Percentiles rank a stretch among this genome's conserved stretches.
These are phyloP conservation scores for Penicillium ochrochloron DNA, from an alignment of 495 filamentous ascomycete species.

Conservation along the genomic window DNA sequence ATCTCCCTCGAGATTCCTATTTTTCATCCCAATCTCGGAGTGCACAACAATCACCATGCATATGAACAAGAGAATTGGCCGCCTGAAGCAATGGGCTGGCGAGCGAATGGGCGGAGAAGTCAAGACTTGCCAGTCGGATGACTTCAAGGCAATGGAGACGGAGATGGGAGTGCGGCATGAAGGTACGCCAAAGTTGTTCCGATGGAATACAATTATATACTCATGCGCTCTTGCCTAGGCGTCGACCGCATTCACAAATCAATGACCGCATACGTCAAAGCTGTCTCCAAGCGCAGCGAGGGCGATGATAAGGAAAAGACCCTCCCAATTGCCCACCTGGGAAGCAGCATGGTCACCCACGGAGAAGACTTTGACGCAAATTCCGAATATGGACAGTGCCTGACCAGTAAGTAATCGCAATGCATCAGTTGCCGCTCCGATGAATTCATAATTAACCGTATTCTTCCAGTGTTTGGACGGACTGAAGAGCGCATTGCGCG, in stretches of 20 bases:
- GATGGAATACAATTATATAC: conserved; percentile 7
- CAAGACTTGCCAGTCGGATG: conserved; percentile 86
- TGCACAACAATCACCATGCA: conserved; percentile 63
- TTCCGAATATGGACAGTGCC: conserved; percentile 90
- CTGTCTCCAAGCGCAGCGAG: conserved; percentile 83
- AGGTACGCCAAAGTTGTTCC: conserved; percentile 55
- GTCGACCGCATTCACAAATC: conserved; percentile 91
- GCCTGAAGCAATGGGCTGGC: conserved; percentile 97
- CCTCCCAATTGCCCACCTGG: conserved; percentile 79
- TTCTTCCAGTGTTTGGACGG: conserved; percentile 67
- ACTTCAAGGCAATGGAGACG: conserved; percentile 90
- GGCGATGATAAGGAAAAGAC: conserved; percentile 84
- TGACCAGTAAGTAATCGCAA: conserved; percentile 65
- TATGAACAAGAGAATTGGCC: conserved; percentile 94
- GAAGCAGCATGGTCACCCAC: conserved; percentile 85
- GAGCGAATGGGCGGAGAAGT: conserved; percentile 95
- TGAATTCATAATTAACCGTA: conserved; percentile 16
- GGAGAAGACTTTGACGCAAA: conserved; percentile 92
- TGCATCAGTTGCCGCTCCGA: not conserved
- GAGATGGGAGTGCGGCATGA: conserved; percentile 94
- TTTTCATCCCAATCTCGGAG: not conserved
- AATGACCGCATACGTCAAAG: conserved; percentile 88
- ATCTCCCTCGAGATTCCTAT: conserved; percentile 2
- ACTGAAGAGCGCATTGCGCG: conserved; percentile 88
- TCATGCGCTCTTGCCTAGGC: conserved; percentile 52